Evolutionary conservation across 1,139 yeast genomes (phyloP), one percentile per base, ranked within the genome.

Genomic region (Candida sanyaensis): DNA sequence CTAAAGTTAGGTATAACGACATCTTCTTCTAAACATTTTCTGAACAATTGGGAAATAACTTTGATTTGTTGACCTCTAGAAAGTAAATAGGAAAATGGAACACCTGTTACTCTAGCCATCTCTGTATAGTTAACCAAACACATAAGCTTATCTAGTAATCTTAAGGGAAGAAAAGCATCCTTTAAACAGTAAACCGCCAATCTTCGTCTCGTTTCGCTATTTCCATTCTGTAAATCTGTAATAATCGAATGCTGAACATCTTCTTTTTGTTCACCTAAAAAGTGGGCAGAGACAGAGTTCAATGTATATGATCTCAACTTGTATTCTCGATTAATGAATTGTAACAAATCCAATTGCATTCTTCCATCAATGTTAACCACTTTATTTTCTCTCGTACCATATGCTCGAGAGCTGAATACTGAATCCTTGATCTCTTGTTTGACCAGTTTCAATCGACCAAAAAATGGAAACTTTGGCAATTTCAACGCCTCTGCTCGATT

Each of bases 91-190:
- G 97, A 88, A 61, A 95, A 91, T 0, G 99, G 99, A 5, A 95
- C 98, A 53, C 99, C 99, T 0, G 99, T 93, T 36, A 95, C 99
- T 73, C 99, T 87, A 0, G 99, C 97, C 99, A 95, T 95, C 70
- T 95, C 99, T 0, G 98, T 92, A 66, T 95, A 93, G 60, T 95
- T 95, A 51, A 95, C 96, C 53, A 95, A 75, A 60, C 97, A 92
- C 99, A 95, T 95, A 45, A 95, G 77, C 60, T 92, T 95, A 57
- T 92, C 97, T 62, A 93, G 69, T 37, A 95, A 74, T 55, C 99
- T 73, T 60, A 93, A 64, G 0, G 99, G 99, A 42, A 95, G 73
- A 62, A 87, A 92, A 0, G 99, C 97, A 74, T 95, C 99, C 61
- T 95, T 95, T 60, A 95, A 75, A 77, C 99, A 95, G 66, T 95